Base-by-base conservation (phyloP, 2,329 filamentous ascomycete genomes). In the Botrytis squamosa region DNA sequence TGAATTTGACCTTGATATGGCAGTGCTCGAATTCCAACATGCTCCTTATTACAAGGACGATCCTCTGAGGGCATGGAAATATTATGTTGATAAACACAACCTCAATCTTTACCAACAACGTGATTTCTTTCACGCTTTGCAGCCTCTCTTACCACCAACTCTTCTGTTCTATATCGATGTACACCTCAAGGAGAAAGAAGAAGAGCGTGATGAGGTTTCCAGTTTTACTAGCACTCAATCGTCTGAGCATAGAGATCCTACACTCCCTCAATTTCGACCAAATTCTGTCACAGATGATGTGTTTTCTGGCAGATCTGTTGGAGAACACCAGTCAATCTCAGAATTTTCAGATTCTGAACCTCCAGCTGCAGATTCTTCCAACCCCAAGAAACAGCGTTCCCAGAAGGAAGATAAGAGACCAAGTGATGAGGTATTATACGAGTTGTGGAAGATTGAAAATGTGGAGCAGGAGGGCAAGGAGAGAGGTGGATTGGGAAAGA, bases 401-500 rank as follows among this genome's bases (percentile, higher is more conserved):
- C 10, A 38, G 49, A 59, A 75, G 49, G 49, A 70, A 29, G 74
- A 70, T 38, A 66, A 72, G 36, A 49, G 29, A 36, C 73, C 74
- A 3, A 59, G 57, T 4, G 67, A 74, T 49, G 74, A 76, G 22
- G 66, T 38, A 12, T 65, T 80, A 12, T 79, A 76, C 69, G 64
- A 75, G 46, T 77, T 79, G 36, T 79, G 77, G 78, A 72, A 75
- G 38, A 66, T 66, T 38, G 80, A 81, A 20, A 71, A 64, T 38
- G 75, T 74, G 6, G 76, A 73, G 8, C 73, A 75, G 88, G 91
- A 94, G 80, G 91, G 93, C 2, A 86, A 86, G 73, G 84, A 87
- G 74, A 87, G 93, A 40, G 93, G 92, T n/a, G 95, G 94, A 0
- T 92, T 90, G 83, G 95, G 94, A 1, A 89, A 90, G 79, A 84